These are phyloP conservation scores for Penicillium silybi DNA, from an alignment of 495 filamentous ascomycete species.

Conservation along the genomic window DNA sequence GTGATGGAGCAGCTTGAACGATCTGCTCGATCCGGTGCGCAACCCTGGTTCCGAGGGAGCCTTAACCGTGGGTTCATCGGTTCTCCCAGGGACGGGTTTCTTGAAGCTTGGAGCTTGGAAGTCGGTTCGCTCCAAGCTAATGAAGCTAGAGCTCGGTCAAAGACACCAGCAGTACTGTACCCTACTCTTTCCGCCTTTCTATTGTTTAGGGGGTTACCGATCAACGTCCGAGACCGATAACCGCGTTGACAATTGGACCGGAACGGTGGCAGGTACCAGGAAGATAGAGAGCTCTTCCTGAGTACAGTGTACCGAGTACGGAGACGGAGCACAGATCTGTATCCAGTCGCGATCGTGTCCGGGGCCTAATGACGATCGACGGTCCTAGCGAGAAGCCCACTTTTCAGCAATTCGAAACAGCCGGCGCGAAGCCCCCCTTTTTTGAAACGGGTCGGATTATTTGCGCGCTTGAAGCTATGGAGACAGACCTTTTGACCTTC, in stretches of 20 bases:
- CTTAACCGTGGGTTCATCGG: constrained; percentile 5
- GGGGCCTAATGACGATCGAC: constrained; percentile 19
- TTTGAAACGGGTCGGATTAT: constrained; percentile 6
- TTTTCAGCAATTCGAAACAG: constrained; percentile 19
- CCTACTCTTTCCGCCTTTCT: too few relatives aligned
- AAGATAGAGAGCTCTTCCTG: too few relatives aligned
- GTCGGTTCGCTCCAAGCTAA: not conserved
- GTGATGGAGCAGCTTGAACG: not conserved
- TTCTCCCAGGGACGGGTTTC: not conserved
- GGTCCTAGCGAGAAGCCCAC: constrained; percentile 16
- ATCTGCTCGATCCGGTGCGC: constrained; percentile 3
- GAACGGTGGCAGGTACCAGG: not conserved
- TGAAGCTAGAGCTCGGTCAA: not conserved
- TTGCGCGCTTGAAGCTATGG: not conserved
- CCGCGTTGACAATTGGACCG: not conserved
- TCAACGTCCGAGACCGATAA: not conserved
- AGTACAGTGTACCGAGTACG: too few relatives aligned
- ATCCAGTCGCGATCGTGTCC: constrained; percentile 1
- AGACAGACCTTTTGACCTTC: not conserved
- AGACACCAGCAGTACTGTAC: not conserved
- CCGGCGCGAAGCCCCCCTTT: constrained; percentile 9
- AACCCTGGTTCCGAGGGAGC: constrained; percentile 3
- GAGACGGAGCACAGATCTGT: not conserved
- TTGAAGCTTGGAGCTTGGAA: not conserved
- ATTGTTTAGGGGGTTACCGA: too few relatives aligned